Evolutionary conservation across 1,284 basidiomycete genomes (phyloP).

Genomic region (Chalciporus sp.): DNA sequence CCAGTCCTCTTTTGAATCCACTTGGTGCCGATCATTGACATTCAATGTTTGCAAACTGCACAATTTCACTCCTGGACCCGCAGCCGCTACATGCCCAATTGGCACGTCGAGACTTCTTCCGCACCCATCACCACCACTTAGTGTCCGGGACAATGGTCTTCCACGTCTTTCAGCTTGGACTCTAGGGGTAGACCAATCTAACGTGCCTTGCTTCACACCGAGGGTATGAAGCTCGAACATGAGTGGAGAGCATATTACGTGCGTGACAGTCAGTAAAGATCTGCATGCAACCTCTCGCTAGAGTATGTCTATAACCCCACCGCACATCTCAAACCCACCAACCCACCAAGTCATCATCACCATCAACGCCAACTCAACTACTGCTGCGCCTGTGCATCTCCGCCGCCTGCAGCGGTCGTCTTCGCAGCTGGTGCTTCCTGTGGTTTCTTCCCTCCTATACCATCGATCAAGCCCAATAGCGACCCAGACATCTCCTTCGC

Average conservation of each 20-base stretch:
- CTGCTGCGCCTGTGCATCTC: slow-evolving; percentile 9
- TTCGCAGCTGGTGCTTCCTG: slow-evolving; percentile 12
- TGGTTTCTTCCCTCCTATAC: slow-evolving; percentile 43
- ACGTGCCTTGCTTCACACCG: neutral
- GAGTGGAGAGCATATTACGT: slow-evolving; percentile 18
- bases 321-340: neutral
- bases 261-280: neutral
- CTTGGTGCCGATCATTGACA: too few species aligned
- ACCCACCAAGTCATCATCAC: too few species aligned
- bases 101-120: too few species aligned
- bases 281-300: slow-evolving; percentile 1
- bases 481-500: slow-evolving; percentile 58
- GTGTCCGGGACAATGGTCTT: too few species aligned
- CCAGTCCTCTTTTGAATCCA: too few species aligned
- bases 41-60: too few species aligned
- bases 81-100: too few species aligned
- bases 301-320: slow-evolving; percentile 14
- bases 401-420: slow-evolving; percentile 11
- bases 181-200: too few species aligned
- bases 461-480: slow-evolving; percentile 43
- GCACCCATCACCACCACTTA: too few species aligned
- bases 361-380: neutral
- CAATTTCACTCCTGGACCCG: too few species aligned
- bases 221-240: neutral
- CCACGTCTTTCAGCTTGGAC: too few species aligned